A percentile compares a stretch with the other conserved stretches of the same genome.
Evolutionary conservation across 495 filamentous ascomycete species (phyloP).

Genomic region (Rusavskia elegans): DNA sequence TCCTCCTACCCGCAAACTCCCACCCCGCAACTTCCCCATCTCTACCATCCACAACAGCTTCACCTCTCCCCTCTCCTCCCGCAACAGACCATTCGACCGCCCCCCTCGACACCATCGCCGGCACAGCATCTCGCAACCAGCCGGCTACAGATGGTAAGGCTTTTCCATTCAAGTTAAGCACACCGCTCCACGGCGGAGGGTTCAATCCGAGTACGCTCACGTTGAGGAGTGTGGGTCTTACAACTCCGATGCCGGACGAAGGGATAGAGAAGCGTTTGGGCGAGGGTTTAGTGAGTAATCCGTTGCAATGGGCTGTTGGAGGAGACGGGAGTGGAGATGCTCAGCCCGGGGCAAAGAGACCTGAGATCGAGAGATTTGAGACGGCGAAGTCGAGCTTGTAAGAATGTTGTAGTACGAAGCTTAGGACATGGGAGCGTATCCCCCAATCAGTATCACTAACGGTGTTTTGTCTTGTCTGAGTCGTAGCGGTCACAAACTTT

Average conservation of each 20-base stretch:
- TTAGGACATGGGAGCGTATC: too few relatives aligned
- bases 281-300: background rate
- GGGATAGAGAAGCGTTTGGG: conserved; percentile 5
- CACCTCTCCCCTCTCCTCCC: background rate
- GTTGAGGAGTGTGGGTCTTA: conserved; percentile 7
- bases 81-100: background rate
- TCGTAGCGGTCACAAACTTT: too few relatives aligned
- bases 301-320: background rate
- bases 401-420: too few relatives aligned
- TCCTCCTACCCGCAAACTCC: background rate
- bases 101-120: background rate
- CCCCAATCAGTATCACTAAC: too few relatives aligned
- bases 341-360: conserved; percentile 8
- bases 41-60: background rate
- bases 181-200: background rate
- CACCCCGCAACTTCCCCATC: background rate
- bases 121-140: conserved; percentile 16
- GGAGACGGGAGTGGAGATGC: conserved; percentile 1
- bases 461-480: too few relatives aligned
- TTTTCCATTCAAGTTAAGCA: conserved; percentile 11
- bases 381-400: too few relatives aligned
- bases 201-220: conserved; percentile 12
- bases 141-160: conserved; percentile 6
- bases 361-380: background rate
- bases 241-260: conserved; percentile 3